A percentile compares a stretch with the other conserved stretches of the same genome.
Evolutionary conservation across 164 flowering plant species (phyloP).

Genomic region (Umbellularia californica): DNA sequence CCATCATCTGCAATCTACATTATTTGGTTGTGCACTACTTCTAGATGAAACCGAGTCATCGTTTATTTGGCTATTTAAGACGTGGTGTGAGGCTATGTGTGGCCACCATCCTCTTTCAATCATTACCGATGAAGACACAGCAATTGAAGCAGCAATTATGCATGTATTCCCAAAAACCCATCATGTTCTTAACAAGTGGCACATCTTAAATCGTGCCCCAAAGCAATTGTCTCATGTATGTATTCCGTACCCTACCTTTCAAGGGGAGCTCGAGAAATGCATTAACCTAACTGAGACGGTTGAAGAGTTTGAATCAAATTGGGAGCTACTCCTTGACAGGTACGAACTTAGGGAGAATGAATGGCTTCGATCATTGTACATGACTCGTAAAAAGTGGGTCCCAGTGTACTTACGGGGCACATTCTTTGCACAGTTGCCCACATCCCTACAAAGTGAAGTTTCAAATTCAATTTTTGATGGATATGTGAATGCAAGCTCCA

Average conservation of each 20-base stretch:
- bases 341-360: constrained; percentile 50
- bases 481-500: constrained; percentile 62
- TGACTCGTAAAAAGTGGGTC: constrained; percentile 52
- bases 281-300: constrained; percentile 33
- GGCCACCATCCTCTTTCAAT: constrained; percentile 33
- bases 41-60: constrained; percentile 37
- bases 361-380: constrained; percentile 54
- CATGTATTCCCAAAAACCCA: constrained; percentile 37
- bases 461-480: constrained; percentile 63
- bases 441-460: constrained; percentile 31
- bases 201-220: constrained; percentile 35
- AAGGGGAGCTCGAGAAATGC: constrained; percentile 41
- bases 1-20: constrained; percentile 42
- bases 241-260: constrained; percentile 31
- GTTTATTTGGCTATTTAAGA: constrained; percentile 41
- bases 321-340: constrained; percentile 50
- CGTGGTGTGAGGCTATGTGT: constrained; percentile 40
- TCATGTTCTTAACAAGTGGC: constrained; percentile 47
- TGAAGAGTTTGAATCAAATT: constrained; percentile 61
- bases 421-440: constrained; percentile 53
- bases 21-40: constrained; percentile 49
- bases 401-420: constrained; percentile 57
- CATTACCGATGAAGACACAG: constrained; percentile 38
- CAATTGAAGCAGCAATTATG: constrained; percentile 28
- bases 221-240: constrained; percentile 32